Evolutionary conservation across 2,329 filamentous ascomycete genomes (phyloP).

Genomic region (Graphium sp.): DNA sequence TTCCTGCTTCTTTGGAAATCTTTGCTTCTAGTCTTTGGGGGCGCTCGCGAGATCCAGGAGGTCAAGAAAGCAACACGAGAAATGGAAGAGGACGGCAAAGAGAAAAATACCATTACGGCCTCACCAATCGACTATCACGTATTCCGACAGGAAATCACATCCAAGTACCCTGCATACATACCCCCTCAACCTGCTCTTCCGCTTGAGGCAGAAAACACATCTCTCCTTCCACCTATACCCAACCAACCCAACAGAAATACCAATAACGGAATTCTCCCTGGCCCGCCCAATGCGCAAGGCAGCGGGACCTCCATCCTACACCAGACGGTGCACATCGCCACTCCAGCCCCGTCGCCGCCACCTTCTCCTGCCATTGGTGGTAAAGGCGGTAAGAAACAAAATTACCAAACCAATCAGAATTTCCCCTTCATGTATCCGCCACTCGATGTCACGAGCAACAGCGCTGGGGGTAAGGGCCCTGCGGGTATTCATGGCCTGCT

Average conservation of each 20-base stretch:
- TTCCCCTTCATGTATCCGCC: conserved; percentile 97
- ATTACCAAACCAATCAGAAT: conserved; percentile 97
- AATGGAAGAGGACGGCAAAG: conserved; percentile 37
- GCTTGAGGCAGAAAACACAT: conserved; percentile 79
- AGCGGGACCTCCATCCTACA: conserved; percentile 70
- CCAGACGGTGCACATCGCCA: conserved; percentile 97
- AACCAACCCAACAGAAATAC: conserved; percentile 52
- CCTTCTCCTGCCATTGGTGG: conserved; percentile 76
- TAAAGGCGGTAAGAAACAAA: conserved; percentile 95
- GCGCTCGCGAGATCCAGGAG: conserved; percentile 52
- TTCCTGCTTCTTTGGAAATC: conserved; percentile 87
- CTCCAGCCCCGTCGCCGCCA: conserved; percentile 85
- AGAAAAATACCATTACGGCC: conserved; percentile 71
- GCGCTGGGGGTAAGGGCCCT: conserved; percentile 73
- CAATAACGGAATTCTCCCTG: conserved; percentile 43
- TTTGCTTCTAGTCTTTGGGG: conserved; percentile 71
- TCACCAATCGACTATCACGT: conserved; percentile 92
- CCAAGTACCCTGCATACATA: conserved; percentile 93
- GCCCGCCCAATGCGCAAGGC: conserved; percentile 32
- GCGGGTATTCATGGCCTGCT: conserved; percentile 65
- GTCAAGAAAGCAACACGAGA: conserved; percentile 60
- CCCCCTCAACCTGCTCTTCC: conserved; percentile 72
- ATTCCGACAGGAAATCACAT: conserved; percentile 91
- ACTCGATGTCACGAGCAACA: conserved; percentile 74
- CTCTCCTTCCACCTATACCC: conserved; percentile 70